phyloP scores from a whole-genome alignment of 495 filamentous ascomycete genomes.

The Podospora fimiseda region DNA sequence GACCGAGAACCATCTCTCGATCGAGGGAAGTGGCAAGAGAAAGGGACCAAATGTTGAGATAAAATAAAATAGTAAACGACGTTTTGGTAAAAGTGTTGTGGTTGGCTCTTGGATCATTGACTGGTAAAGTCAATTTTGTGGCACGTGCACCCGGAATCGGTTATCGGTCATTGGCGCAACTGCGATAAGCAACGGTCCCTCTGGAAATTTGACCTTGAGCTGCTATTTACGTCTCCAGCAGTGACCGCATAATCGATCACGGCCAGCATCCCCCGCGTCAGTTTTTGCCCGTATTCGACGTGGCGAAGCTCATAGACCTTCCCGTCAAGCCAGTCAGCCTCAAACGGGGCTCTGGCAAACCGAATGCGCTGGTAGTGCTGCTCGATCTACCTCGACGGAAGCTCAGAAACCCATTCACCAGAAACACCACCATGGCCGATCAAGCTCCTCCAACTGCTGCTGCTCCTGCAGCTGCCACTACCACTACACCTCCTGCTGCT shows the following conservation, averaged over 20 bases:
- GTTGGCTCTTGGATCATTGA: neutral
- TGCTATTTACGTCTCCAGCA: neutral
- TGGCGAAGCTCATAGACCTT: slow-evolving; percentile 7
- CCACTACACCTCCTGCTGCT: slow-evolving; percentile 12
- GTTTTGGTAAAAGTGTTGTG: too few relatives aligned
- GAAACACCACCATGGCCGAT: slow-evolving; percentile 21
- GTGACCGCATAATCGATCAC: neutral
- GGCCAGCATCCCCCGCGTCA: neutral
- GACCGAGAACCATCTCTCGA: too few relatives aligned
- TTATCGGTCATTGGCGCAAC: neutral
- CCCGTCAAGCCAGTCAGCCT: neutral
- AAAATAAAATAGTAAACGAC: too few relatives aligned
- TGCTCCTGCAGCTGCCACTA: slow-evolving; percentile 10
- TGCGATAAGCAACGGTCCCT: slow-evolving; percentile 2
- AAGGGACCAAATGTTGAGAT: too few relatives aligned
- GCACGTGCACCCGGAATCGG: neutral
- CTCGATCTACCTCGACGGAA: slow-evolving; percentile 11
- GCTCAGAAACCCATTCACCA: slow-evolving; percentile 3
- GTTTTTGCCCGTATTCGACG: neutral
- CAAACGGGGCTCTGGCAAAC: slow-evolving; percentile 1
- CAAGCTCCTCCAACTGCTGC: slow-evolving; percentile 16
- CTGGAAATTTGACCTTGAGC: slow-evolving; percentile 1
- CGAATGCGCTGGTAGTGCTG: slow-evolving; percentile 18
- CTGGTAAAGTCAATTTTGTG: neutral
- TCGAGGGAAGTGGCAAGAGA: too few relatives aligned